Evolutionary conservation across 768 basidiomycete species (phyloP).

Genomic region (Agaricus subrufescens): DNA sequence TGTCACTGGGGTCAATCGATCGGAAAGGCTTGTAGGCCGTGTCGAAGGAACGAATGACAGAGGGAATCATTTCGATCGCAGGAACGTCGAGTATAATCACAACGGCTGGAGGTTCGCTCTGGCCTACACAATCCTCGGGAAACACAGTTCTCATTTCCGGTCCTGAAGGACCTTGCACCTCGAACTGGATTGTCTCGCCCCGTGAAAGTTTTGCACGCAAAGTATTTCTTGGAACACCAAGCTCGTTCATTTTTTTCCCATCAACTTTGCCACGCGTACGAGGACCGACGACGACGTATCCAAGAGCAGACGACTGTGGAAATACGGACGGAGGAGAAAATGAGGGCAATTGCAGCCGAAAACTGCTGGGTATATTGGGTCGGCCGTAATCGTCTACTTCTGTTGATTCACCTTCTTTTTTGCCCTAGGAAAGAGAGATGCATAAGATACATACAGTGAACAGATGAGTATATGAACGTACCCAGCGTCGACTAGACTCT

Average conservation of each 20-base stretch:
- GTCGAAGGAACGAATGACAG: slow-evolving; percentile 46
- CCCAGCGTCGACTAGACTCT: slow-evolving; percentile 12
- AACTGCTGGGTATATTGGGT: slow-evolving; percentile 26
- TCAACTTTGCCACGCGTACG: slow-evolving; percentile 69
- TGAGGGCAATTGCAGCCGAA: slow-evolving; percentile 32
- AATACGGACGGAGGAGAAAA: slow-evolving; percentile 18
- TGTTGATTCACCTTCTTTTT: background rate
- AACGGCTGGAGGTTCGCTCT: slow-evolving; percentile 46
- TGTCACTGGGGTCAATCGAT: slow-evolving; percentile 33
- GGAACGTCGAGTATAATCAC: slow-evolving; percentile 73
- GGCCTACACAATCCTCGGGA: slow-evolving; percentile 58
- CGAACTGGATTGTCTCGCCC: slow-evolving; percentile 60
- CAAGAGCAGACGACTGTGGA: slow-evolving; percentile 30
- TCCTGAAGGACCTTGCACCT: slow-evolving; percentile 34
- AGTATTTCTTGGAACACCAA: slow-evolving; percentile 61
- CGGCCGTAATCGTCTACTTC: slow-evolving; percentile 24
- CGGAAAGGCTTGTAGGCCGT: slow-evolving; percentile 46
- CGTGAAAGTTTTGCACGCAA: slow-evolving; percentile 54
- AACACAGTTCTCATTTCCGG: slow-evolving; percentile 41
- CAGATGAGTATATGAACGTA: background rate
- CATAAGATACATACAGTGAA: background rate
- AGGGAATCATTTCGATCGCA: slow-evolving; percentile 47
- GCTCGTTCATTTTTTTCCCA: slow-evolving; percentile 50
- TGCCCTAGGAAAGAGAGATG: background rate
- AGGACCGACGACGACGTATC: slow-evolving; percentile 50